These are phyloP conservation scores for Termitomyces sp. DNA, from an alignment of 768 basidiomycete genomes.

Conservation along the genomic window DNA sequence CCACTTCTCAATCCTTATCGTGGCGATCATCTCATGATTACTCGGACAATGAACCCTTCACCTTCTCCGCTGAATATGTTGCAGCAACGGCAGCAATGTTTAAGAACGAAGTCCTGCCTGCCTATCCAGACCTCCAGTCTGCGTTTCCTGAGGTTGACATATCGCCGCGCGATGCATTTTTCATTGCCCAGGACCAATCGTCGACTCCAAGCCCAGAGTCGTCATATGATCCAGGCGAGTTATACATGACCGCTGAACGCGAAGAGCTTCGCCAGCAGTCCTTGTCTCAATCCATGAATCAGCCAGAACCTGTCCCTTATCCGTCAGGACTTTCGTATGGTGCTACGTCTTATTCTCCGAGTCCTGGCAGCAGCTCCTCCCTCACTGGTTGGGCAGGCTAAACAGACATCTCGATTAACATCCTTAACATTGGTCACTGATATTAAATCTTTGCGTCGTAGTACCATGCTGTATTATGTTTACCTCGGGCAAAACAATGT, in stretches of 20 bases:
- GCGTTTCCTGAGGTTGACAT: constrained; percentile 9
- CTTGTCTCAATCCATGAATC: no score
- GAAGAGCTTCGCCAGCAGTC: constrained; percentile 7
- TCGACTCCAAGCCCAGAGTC: constrained; percentile 14
- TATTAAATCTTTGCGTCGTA: no score
- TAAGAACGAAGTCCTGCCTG: constrained; percentile 26
- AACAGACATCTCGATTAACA: no score
- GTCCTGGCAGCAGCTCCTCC: constrained; percentile 30
- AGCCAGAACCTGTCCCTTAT: constrained; percentile 1
- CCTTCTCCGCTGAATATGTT: constrained; percentile 27
- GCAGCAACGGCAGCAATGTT: constrained; percentile 27
- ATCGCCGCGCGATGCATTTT: constrained; percentile 14
- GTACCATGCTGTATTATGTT: no score
- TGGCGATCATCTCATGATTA: constrained; percentile 10
- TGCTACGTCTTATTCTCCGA: constrained; percentile 20
- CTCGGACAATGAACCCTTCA: constrained; percentile 31
- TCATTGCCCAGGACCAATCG: constrained; percentile 12
- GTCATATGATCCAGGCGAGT: constrained; percentile 12
- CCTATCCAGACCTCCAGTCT: constrained; percentile 24
- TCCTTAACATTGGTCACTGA: no score
- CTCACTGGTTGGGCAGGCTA: constrained; percentile 44
- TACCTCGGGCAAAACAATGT: no score
- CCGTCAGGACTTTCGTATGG: constrained; percentile 12
- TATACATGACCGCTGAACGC: constrained; percentile 9
- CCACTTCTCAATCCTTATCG: constrained; percentile 10